phyloP scores from a whole-genome alignment of 2,329 filamentous ascomycete genomes.

The Albifimbria verrucaria region DNA sequence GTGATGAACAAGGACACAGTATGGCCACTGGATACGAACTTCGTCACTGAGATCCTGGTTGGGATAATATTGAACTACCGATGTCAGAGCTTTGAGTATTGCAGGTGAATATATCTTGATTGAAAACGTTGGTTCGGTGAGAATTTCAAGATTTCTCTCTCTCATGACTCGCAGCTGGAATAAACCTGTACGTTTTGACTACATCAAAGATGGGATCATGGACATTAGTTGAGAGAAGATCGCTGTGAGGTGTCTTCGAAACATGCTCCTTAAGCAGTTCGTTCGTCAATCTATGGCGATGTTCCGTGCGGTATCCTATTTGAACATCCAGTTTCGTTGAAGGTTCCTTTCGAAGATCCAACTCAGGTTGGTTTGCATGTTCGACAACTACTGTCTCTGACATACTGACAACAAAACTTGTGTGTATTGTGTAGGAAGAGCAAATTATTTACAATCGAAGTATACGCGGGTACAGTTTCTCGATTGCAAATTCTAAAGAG shows the following conservation, averaged over 20 bases:
- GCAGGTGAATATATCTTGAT: constrained; percentile 17
- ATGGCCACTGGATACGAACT: constrained; percentile 16
- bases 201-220: constrained; percentile 7
- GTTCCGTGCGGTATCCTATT: constrained; percentile 14
- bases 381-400: background rate
- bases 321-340: background rate
- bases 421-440: too few relatives aligned
- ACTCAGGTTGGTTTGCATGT: too few relatives aligned
- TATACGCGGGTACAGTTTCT: too few relatives aligned
- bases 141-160: background rate
- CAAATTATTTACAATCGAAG: too few relatives aligned
- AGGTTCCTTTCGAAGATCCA: background rate
- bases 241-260: background rate
- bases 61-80: constrained; percentile 24
- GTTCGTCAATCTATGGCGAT: constrained; percentile 10
- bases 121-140: constrained; percentile 7
- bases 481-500: too few relatives aligned
- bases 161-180: background rate
- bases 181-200: constrained; percentile 3
- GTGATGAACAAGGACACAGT: constrained; percentile 22
- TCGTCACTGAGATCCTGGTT: constrained; percentile 15
- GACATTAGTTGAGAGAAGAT: background rate
- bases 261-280: constrained; percentile 5
- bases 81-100: constrained; percentile 19
- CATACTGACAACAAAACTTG: too few relatives aligned